Evolutionary conservation across 2,329 filamentous ascomycete genomes (phyloP).

Genomic region (Pseudohalonectria lignicola): DNA sequence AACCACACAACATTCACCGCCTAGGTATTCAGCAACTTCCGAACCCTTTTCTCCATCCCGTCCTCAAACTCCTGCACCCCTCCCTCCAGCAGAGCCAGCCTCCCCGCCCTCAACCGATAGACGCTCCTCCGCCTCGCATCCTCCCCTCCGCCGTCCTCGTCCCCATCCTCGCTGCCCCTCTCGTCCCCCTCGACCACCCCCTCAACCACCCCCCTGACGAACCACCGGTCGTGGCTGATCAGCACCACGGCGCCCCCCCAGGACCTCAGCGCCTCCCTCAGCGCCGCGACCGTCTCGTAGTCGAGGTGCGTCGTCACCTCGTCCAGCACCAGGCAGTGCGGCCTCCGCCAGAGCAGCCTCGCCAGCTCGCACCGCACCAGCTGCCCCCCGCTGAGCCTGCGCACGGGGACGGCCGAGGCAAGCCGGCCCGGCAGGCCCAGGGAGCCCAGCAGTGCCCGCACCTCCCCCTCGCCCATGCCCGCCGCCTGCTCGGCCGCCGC

Average conservation of each 20-base stretch:
- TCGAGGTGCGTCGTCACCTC: constrained; percentile 82
- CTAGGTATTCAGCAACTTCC: constrained; percentile 31
- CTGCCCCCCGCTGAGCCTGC: constrained; percentile 70
- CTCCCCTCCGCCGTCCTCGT: constrained; percentile 32
- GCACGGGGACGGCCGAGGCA: constrained; percentile 62
- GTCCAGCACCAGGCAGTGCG: constrained; percentile 66
- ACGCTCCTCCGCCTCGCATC: constrained; percentile 38
- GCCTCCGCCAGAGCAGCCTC: constrained; percentile 54
- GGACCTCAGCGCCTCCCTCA: constrained; percentile 52
- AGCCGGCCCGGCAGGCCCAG: constrained; percentile 60
- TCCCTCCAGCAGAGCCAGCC: constrained; percentile 40
- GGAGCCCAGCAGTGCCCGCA: constrained; percentile 54
- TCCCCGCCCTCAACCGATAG: constrained; percentile 48
- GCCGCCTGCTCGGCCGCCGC: constrained; percentile 20
- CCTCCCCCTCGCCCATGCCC: constrained; percentile 52
- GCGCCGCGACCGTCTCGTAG: constrained; percentile 65
- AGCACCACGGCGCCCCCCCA: constrained; percentile 69
- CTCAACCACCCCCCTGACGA: constrained; percentile 64
- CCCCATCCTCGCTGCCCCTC: constrained; percentile 32
- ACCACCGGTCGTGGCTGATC: constrained; percentile 75
- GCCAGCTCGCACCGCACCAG: constrained; percentile 57
- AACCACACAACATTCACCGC: too few species aligned
- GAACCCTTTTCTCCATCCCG: constrained; percentile 47
- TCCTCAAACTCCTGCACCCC: constrained; percentile 58
- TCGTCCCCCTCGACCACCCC: constrained; percentile 34